Evolutionary conservation across 1,284 basidiomycete genomes (phyloP).

Genomic region (Ustilago bromivora): DNA sequence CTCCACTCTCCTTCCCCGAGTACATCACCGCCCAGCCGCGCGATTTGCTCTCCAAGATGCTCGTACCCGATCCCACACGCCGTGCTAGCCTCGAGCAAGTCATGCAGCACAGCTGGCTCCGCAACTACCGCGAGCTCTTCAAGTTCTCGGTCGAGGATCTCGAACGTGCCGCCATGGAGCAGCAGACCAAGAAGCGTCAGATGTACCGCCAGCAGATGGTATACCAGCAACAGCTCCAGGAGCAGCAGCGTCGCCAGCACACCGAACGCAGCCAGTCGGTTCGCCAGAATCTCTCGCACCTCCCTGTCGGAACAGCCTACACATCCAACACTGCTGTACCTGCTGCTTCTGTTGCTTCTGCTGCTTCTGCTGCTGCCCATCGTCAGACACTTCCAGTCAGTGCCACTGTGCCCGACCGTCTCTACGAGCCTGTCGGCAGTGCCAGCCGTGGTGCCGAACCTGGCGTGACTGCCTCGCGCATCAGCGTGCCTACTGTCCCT

Average conservation of each 20-base stretch:
- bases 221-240: slow-evolving; percentile 64
- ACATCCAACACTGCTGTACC: slow-evolving; percentile 44
- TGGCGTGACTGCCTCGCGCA: slow-evolving; percentile 3
- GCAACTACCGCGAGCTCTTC: slow-evolving; percentile 68
- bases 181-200: slow-evolving; percentile 68
- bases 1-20: slow-evolving; percentile 68
- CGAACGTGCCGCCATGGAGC: slow-evolving; percentile 67
- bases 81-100: slow-evolving; percentile 65
- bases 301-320: slow-evolving; percentile 49
- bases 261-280: slow-evolving; percentile 54
- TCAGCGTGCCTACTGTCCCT: neutral
- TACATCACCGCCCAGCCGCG: slow-evolving; percentile 68
- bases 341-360: slow-evolving; percentile 22
- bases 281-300: slow-evolving; percentile 36
- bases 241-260: slow-evolving; percentile 59
- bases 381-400: slow-evolving; percentile 49
- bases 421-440: slow-evolving; percentile 43
- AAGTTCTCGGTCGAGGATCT: slow-evolving; percentile 68
- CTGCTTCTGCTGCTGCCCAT: slow-evolving; percentile 19
- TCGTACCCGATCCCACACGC: slow-evolving; percentile 65
- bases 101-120: slow-evolving; percentile 68
- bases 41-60: slow-evolving; percentile 65
- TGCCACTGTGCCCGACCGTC: slow-evolving; percentile 47
- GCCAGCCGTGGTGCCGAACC: slow-evolving; percentile 21
- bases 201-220: slow-evolving; percentile 69